Conservation (phyloP, 225 moss, liverwort and hornwort species). For the Climacium dendroides region DNA sequence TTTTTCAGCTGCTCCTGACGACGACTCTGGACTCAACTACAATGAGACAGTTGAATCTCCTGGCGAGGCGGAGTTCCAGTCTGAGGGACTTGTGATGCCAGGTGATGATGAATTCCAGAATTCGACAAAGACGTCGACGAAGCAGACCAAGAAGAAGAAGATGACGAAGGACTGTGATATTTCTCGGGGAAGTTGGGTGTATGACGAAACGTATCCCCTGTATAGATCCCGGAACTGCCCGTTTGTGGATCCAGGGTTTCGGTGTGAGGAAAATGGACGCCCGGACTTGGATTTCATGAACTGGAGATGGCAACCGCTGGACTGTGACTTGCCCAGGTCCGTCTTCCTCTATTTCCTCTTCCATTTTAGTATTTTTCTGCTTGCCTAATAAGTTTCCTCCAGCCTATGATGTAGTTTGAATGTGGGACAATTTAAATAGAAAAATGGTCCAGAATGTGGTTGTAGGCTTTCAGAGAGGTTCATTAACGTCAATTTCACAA, state of each 20-base stretch:
- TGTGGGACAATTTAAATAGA: background rate
- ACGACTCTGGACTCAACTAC: background rate
- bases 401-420: background rate
- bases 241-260: conserved; percentile 65
- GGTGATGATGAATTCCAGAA: background rate
- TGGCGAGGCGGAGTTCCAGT: background rate
- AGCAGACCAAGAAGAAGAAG: background rate
- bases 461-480: background rate
- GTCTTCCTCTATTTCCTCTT: background rate
- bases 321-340: conserved; percentile 64
- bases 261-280: conserved; percentile 81
- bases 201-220: conserved; percentile 59
- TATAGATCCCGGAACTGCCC: conserved; percentile 59
- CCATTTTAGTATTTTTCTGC: background rate
- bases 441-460: background rate
- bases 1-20: background rate
- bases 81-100: background rate
- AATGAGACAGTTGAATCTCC: background rate
- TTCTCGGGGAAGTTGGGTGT: conserved; percentile 53
- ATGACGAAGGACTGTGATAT: conserved; percentile 23
- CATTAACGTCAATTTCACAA: background rate
- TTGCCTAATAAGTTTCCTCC: background rate
- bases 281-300: conserved; percentile 63
- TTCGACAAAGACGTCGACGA: background rate
- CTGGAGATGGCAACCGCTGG: conserved; percentile 71